A percentile compares a stretch with the other conserved stretches of the same genome.
These are phyloP conservation scores for Parachaetomium inaequale DNA, from an alignment of 495 filamentous ascomycete species.

Conservation along the genomic window DNA sequence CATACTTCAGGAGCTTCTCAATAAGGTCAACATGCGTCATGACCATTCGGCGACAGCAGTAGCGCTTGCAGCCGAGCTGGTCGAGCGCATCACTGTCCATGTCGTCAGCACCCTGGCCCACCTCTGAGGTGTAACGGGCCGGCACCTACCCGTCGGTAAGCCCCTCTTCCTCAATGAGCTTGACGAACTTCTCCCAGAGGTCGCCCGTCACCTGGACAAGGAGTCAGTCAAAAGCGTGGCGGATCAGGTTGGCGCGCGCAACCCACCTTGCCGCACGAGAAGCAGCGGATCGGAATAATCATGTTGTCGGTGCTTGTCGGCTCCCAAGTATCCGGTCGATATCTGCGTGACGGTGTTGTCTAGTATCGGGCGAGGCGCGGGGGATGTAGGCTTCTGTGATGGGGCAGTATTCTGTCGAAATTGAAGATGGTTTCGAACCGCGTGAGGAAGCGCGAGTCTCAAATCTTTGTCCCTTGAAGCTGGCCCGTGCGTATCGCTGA, in stretches of 20 bases:
- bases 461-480: slow-evolving; percentile 23
- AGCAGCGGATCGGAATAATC: slow-evolving; percentile 98
- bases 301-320: slow-evolving; percentile 50
- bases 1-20: slow-evolving; percentile 93
- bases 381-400: not conserved
- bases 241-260: not conserved
- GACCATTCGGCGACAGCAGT: slow-evolving; percentile 97
- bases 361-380: not conserved
- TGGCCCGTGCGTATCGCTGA: slow-evolving; percentile 34
- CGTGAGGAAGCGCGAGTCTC: not conserved
- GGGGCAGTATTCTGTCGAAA: not conserved
- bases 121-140: not conserved
- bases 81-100: slow-evolving; percentile 73
- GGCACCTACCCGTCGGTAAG: slow-evolving; percentile 67
- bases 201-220: slow-evolving; percentile 79
- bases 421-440: slow-evolving; percentile 1
- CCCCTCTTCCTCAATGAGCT: slow-evolving; percentile 74
- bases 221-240: slow-evolving; percentile 21
- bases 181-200: slow-evolving; percentile 91
- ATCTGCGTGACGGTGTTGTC: not conserved
- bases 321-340: not conserved
- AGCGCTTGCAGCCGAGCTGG: slow-evolving; percentile 83
- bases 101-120: not conserved
- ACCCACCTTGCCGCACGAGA: slow-evolving; percentile 93
- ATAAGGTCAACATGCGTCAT: slow-evolving; percentile 99